Base-by-base conservation (phyloP, 352 stramenopile genomes). In the Globisporangium carolinianum region DNA sequence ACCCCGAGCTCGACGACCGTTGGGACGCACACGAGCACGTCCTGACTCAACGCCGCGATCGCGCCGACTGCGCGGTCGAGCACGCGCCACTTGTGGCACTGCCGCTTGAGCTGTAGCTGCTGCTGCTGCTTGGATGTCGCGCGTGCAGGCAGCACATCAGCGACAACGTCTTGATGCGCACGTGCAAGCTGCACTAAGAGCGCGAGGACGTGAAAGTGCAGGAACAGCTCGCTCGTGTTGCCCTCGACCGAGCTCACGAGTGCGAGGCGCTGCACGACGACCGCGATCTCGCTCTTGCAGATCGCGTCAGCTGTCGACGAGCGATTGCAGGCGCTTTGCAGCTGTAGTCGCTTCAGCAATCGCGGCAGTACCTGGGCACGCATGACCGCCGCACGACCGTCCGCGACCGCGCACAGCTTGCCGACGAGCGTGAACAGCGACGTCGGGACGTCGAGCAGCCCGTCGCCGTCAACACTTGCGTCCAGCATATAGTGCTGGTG, bases 271-370 rank as follows among this genome's bases (percentile, higher is more conserved):
- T 67, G 67, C 43, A 90, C 66, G 6, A 85, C 51, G 24, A 82
- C 72, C 0, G 77, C 74, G 51, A 90, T 87, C 52, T 88, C 76
- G 36, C 76, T 73, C 51, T 90, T 88, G 55, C 80, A 85, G 4
- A 12, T 43, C 1, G 6, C 39, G 39, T 43, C 39, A 24, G 24
- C 24, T 24, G 24, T 24, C 24, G 24, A 24, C 24, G 24, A 24
- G 24, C 24, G 24, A 24, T 24, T 24, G 24, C 24, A 24, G 24
- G 1, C 24, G 39, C 39, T 43, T 7, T 43, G 11, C 6, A 89
- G 61, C 50, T 93, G 80, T 8, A 91, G 65, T 0, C 83, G 79
- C 54, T 89, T 88, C n/a, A 93, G 69, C 14, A 89, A 57, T 3
- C 80, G 75, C 55, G 80, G 78, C 0, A 93, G 53, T 0, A 89